Conservation (phyloP, 441 rosid species). For the Metrosideros polymorpha region DNA sequence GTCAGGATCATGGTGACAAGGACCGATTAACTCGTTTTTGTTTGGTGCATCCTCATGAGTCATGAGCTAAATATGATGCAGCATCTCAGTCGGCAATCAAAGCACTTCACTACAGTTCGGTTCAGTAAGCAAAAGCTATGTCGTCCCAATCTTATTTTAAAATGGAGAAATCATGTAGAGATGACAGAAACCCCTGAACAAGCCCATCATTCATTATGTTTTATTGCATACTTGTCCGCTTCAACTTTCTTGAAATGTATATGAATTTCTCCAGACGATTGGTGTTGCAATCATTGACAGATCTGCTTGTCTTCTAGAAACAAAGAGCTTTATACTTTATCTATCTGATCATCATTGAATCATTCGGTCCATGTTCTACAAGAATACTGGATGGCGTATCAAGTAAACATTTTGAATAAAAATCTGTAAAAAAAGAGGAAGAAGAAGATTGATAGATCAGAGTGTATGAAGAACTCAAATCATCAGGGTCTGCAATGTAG, state of each 20-base stretch:
- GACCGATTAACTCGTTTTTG: not conserved
- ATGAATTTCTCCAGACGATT: not conserved
- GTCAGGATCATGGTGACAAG: not conserved
- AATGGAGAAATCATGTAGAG: not conserved
- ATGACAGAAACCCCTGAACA: not conserved
- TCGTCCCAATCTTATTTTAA: not conserved
- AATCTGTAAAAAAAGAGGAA: not conserved
- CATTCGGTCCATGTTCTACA: not conserved
- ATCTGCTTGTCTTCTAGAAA: not conserved
- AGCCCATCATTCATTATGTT: not conserved
- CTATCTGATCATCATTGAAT: not conserved
- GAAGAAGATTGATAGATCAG: not conserved
- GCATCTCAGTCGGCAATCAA: not conserved
- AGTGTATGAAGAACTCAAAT: not conserved
- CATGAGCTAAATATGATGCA: not conserved
- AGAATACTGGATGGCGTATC: not conserved
- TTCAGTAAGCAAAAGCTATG: not conserved
- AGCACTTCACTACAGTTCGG: not conserved
- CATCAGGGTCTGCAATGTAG: not conserved
- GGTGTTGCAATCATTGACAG: not conserved
- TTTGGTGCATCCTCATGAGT: not conserved
- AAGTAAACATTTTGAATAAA: not conserved
- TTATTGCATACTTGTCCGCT: not conserved
- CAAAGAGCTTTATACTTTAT: not conserved
- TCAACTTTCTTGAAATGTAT: not conserved